Percentiles rank a stretch among this genome's conserved stretches.
These are phyloP conservation scores for Neofusicoccum umdonicola DNA, from an alignment of 2,329 filamentous ascomycete species.

Conservation along the genomic window DNA sequence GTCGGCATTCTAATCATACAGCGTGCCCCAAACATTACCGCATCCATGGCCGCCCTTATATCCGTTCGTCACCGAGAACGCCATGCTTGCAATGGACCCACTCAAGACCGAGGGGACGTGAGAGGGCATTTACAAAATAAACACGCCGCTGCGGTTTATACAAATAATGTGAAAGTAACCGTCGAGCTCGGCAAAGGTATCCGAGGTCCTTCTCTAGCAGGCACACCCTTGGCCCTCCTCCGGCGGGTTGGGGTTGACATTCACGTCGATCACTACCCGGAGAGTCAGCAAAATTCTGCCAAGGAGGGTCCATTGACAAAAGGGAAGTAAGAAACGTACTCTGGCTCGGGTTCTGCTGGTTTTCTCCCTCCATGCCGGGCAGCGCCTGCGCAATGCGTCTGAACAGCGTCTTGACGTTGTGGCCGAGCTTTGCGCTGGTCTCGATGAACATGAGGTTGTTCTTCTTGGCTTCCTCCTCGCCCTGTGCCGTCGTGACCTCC, in stretches of 20 bases:
- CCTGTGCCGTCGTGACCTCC: slow-evolving; percentile 93
- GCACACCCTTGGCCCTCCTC: slow-evolving; percentile 29
- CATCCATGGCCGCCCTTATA: slow-evolving; percentile 14
- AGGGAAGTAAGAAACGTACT: slow-evolving; percentile 57
- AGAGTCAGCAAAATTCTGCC: slow-evolving; percentile 25
- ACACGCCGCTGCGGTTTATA: slow-evolving; percentile 16
- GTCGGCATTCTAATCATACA: slow-evolving; percentile 18
- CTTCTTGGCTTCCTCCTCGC: slow-evolving; percentile 97
- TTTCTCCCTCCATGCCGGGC: slow-evolving; percentile 93
- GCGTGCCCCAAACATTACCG: slow-evolving; percentile 10
- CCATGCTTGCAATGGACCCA: slow-evolving; percentile 37
- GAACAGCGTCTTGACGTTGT: slow-evolving; percentile 97
- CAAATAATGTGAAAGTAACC: slow-evolving; percentile 10
- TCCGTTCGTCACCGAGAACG: slow-evolving; percentile 24
- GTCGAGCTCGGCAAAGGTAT: not conserved
- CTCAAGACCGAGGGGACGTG: slow-evolving; percentile 4
- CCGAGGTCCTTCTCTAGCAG: slow-evolving; percentile 27
- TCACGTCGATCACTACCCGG: slow-evolving; percentile 81
- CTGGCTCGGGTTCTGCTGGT: slow-evolving; percentile 72
- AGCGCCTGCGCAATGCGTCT: slow-evolving; percentile 97
- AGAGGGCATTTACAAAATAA: slow-evolving; percentile 19
- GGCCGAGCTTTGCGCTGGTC: slow-evolving; percentile 94
- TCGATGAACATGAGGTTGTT: slow-evolving; percentile 99
- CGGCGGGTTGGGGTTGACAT: slow-evolving; percentile 65
- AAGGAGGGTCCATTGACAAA: not conserved